Percentiles rank a stretch among this genome's conserved stretches.
These are phyloP conservation scores for Myxozyma monticola DNA, from an alignment of 805 yeast species.

Conservation along the genomic window DNA sequence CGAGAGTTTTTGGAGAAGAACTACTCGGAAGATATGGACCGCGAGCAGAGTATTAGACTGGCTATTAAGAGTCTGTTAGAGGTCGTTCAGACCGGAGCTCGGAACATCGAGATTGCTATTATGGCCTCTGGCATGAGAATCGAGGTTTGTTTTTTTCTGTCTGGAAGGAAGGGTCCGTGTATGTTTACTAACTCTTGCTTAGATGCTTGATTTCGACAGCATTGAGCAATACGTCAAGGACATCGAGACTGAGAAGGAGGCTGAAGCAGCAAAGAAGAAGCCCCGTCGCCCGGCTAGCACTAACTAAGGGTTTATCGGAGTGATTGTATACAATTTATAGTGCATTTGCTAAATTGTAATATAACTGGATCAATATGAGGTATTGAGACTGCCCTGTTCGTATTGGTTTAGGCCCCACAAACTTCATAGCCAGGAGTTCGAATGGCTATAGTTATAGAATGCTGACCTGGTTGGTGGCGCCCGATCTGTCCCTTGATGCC, in stretches of 20 bases:
- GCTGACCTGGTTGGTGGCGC: too few relatives aligned
- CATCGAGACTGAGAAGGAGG: slow-evolving; percentile 84
- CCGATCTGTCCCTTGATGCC: too few relatives aligned
- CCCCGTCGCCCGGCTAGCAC: slow-evolving; percentile 17
- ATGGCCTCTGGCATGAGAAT: slow-evolving; percentile 69
- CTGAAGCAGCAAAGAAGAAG: slow-evolving; percentile 74
- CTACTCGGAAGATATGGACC: slow-evolving; percentile 60
- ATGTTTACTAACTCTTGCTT: background rate
- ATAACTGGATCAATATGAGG: too few relatives aligned
- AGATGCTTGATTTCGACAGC: slow-evolving; percentile 62
- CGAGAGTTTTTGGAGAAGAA: slow-evolving; percentile 93
- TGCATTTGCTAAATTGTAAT: too few relatives aligned
- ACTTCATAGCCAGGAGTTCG: too few relatives aligned
- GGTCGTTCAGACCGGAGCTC: slow-evolving; percentile 97
- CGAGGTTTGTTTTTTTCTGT: slow-evolving; percentile 36
- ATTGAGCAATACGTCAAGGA: slow-evolving; percentile 73
- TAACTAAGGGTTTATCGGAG: background rate
- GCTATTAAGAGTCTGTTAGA: slow-evolving; percentile 86
- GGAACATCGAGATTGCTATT: slow-evolving; percentile 89
- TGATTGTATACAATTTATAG: too few relatives aligned
- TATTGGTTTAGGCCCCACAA: too few relatives aligned
- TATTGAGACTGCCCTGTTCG: too few relatives aligned
- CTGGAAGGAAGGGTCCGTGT: background rate
- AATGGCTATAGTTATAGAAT: too few relatives aligned
- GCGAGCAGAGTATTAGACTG: slow-evolving; percentile 72